Evolutionary conservation across 2,329 filamentous ascomycete genomes (phyloP).

Genomic region (Clarireedia homoeocarpa): DNA sequence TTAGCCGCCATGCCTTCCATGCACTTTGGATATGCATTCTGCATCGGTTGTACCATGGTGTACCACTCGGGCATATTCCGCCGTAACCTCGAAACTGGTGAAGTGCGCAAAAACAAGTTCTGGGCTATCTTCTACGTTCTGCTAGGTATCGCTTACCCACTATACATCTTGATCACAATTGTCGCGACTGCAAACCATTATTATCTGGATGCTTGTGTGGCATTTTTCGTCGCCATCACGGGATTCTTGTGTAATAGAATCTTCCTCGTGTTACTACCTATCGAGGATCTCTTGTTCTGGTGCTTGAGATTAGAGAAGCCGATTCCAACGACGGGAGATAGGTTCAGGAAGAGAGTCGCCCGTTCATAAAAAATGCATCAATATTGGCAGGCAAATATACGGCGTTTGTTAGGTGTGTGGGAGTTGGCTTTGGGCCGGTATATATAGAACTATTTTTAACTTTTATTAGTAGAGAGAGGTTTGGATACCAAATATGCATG

Average conservation of each 20-base stretch:
- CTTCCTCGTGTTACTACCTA: conserved; percentile 41
- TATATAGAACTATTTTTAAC: too few relatives aligned
- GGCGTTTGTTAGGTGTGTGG: neutral
- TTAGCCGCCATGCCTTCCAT: conserved; percentile 44
- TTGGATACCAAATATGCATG: neutral
- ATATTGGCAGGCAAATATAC: neutral
- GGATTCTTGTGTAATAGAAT: conserved; percentile 40
- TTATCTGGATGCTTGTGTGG: conserved; percentile 42
- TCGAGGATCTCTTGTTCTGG: conserved; percentile 42
- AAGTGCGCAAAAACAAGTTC: conserved; percentile 34
- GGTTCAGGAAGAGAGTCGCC: conserved; percentile 8
- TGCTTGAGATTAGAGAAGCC: conserved; percentile 42
- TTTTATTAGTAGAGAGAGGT: too few relatives aligned
- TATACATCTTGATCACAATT: conserved; percentile 40
- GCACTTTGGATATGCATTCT: conserved; percentile 48
- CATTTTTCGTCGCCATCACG: conserved; percentile 38
- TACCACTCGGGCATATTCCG: conserved; percentile 42
- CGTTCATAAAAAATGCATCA: neutral
- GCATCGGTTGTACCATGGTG: conserved; percentile 43
- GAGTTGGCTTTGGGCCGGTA: too few relatives aligned
- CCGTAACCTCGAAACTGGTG: conserved; percentile 32
- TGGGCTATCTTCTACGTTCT: conserved; percentile 38
- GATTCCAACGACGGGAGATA: conserved; percentile 39
- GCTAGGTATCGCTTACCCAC: conserved; percentile 38
- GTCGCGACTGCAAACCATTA: conserved; percentile 49